phyloP scores from a whole-genome alignment of 2,329 filamentous ascomycete species.

The Colletotrichum tropicale region DNA sequence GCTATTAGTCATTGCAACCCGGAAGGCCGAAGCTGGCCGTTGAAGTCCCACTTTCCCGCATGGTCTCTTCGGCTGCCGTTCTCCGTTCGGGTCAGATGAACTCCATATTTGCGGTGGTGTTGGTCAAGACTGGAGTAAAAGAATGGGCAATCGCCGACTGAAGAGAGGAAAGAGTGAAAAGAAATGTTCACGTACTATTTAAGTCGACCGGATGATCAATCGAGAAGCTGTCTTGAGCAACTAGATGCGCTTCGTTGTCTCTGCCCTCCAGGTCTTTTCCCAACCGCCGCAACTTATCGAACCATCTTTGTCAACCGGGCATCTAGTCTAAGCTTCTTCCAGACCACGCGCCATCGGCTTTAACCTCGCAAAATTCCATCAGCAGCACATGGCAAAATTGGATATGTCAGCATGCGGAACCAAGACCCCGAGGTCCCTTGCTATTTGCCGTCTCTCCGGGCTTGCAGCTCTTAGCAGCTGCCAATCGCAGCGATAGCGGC shows the following conservation, averaged over 20 bases:
- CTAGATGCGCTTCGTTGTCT: neutral
- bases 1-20: neutral
- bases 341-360: neutral
- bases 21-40: constrained; percentile 16
- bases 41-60: neutral
- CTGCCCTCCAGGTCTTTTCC: neutral
- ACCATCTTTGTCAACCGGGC: neutral
- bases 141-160: neutral
- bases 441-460: neutral
- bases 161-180: neutral
- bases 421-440: constrained; percentile 2
- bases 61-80: neutral
- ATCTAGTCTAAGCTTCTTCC: neutral
- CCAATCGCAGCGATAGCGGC: neutral
- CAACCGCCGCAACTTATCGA: neutral
- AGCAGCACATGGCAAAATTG: neutral
- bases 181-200: neutral
- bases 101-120: neutral
- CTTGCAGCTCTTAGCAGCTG: neutral
- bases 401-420: constrained; percentile 21
- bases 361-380: neutral
- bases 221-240: neutral
- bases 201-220: neutral
- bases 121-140: neutral
- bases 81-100: neutral